Base-by-base conservation (phyloP, 202 grass and related monocot species). In the Bolboschoenoplectus hybrid region DNA sequence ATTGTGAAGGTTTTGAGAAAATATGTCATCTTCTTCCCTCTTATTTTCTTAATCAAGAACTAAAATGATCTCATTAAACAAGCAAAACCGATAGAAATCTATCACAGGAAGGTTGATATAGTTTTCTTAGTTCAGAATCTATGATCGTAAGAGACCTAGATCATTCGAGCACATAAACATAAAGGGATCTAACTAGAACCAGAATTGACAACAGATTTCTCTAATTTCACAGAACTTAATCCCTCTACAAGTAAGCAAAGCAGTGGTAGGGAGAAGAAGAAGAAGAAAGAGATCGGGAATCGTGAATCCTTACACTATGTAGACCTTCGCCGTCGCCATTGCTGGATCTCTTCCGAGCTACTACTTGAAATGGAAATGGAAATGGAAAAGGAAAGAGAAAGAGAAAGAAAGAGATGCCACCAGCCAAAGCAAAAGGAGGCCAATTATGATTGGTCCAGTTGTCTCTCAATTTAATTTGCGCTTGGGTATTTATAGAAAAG, bases 311-410 rank as follows among this genome's bases (percentile, higher is more conserved):
- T 84, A 95, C 93, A 95, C 89, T 74, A 95, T 85, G 82, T 91
- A 95, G 68, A 95, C 77, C 81, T 92, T 92, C 32, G 91, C 91
- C 32, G 91, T 53, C 56, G 87, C 91, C 93, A 95, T 95, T 68
- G 36, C 46, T 58, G 84, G 69, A 79, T 65, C 38, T 43, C 12
- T 67, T 79, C 9, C 5, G 5, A 87, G 53, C 19, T 40, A n/a
- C 6, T 41, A 17, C 26, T 26, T 26, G 26, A 26, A 26, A 26
- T 26, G 26, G 26, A 26, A 26, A 26, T 26, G 26, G 26, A 26
- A 26, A 26, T 26, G 26, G 26, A 26, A 26, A 26, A 0, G 26
- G 26, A 26, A 26, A 26, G 26, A 26, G 26, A 26, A 26, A 26
- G 26, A 34, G 41, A 79, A 78, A 84, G 81, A 13, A 53, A 53